Percentiles rank a stretch among this genome's conserved stretches.
phyloP scores from a whole-genome alignment of 2,329 filamentous ascomycete species.

The Fusarium burgessii region DNA sequence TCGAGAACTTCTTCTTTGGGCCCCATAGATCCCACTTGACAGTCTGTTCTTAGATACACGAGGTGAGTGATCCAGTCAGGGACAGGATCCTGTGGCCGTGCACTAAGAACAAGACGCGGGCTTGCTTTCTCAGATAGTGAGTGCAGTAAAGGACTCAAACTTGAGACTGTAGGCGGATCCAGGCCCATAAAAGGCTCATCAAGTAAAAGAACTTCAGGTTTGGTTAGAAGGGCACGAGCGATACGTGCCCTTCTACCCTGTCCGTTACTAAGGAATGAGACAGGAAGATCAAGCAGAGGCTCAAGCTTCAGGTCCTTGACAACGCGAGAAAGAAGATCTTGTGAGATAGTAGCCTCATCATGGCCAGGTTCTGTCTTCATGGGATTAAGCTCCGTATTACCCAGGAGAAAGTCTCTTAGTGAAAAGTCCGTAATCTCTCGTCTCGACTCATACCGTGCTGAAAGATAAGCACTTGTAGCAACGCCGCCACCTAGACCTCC shows the following conservation, averaged over 20 bases:
- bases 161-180: constrained; percentile 82
- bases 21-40: constrained; percentile 74
- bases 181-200: constrained; percentile 98
- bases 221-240: constrained; percentile 82
- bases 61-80: constrained; percentile 93
- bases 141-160: constrained; percentile 77
- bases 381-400: constrained; percentile 86
- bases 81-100: constrained; percentile 86
- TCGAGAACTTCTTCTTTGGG: constrained; percentile 71
- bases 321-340: constrained; percentile 69
- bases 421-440: constrained; percentile 91
- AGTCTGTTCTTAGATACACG: constrained; percentile 75
- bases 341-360: constrained; percentile 62
- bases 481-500: constrained; percentile 64
- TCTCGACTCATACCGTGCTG: constrained; percentile 89
- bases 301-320: constrained; percentile 76
- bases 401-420: constrained; percentile 81
- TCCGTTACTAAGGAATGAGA: constrained; percentile 92
- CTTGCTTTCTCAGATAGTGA: constrained; percentile 73
- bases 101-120: constrained; percentile 80
- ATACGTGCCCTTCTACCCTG: constrained; percentile 90
- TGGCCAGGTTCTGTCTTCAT: constrained; percentile 55
- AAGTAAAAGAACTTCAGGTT: constrained; percentile 84
- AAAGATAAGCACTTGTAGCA: constrained; percentile 82
- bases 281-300: constrained; percentile 80